These are phyloP conservation scores for Fusarium sp. DNA, from an alignment of 2,329 filamentous ascomycete species.

Conservation along the genomic window DNA sequence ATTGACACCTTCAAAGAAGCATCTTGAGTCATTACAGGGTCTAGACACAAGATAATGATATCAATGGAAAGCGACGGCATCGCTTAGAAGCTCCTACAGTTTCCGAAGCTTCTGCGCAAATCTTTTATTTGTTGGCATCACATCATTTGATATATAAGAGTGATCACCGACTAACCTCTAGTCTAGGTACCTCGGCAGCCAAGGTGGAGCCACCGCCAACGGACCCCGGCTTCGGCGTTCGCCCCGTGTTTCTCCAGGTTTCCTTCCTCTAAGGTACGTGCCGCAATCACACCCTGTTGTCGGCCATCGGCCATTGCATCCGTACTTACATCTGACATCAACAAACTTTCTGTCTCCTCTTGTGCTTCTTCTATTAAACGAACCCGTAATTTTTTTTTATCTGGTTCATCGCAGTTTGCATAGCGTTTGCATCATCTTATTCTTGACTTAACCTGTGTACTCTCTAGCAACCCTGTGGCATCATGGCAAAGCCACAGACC, in stretches of 20 bases:
- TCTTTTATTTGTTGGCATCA: slow-evolving; percentile 15
- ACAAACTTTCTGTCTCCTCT: slow-evolving; percentile 20
- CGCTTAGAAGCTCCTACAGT: slow-evolving; percentile 31
- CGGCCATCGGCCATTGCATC: slow-evolving; percentile 30
- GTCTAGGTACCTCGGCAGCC: slow-evolving; percentile 44
- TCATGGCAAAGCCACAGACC: slow-evolving; percentile 59
- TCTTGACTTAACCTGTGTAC: slow-evolving; percentile 1
- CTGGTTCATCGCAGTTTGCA: slow-evolving; percentile 12
- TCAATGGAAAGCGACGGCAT: slow-evolving; percentile 10
- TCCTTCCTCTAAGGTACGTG: slow-evolving; percentile 27
- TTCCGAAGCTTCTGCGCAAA: slow-evolving; percentile 23
- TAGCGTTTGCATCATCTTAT: slow-evolving; percentile 18
- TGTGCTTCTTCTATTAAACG: slow-evolving; percentile 15
- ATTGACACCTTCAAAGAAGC: slow-evolving; percentile 10
- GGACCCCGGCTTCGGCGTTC: slow-evolving; percentile 44
- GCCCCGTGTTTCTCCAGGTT: slow-evolving; percentile 50
- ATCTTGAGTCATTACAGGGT: neutral
- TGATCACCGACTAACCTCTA: slow-evolving; percentile 10
- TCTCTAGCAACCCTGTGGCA: slow-evolving; percentile 35
- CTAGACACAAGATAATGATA: neutral
- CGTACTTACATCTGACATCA: slow-evolving; percentile 44
- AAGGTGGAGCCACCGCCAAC: slow-evolving; percentile 39
- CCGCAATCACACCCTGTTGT: slow-evolving; percentile 28
- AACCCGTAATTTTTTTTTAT: neutral
- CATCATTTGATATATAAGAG: slow-evolving; percentile 10